phyloP scores from a whole-genome alignment of 768 basidiomycete genomes.

The Pleurotus tuoliensis region DNA sequence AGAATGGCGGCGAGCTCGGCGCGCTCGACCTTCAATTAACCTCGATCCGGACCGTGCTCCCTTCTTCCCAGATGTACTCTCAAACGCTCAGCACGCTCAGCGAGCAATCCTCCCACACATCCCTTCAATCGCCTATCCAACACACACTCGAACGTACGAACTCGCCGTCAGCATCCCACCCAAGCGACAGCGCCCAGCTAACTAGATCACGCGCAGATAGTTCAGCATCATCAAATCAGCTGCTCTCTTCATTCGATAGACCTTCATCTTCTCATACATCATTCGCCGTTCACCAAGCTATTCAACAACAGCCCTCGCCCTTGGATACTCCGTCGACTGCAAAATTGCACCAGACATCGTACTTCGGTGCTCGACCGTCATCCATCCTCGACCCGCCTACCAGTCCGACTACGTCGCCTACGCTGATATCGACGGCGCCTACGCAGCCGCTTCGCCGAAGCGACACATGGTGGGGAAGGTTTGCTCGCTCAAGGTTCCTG shows the following conservation, averaged over 20 bases:
- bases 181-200: background rate
- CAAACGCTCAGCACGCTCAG: constrained; percentile 36
- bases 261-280: constrained; percentile 8
- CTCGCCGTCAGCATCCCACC: background rate
- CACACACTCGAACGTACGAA: constrained; percentile 15
- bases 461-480: constrained; percentile 77
- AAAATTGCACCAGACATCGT: constrained; percentile 17
- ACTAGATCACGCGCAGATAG: constrained; percentile 1
- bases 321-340: background rate
- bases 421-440: constrained; percentile 38
- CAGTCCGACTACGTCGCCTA: constrained; percentile 18
- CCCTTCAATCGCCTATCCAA: constrained; percentile 18
- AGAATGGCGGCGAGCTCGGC: background rate
- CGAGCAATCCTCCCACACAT: constrained; percentile 32
- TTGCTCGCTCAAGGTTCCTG: constrained; percentile 61
- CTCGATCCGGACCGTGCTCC: constrained; percentile 27
- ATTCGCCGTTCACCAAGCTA: background rate
- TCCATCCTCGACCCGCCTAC: constrained; percentile 17
- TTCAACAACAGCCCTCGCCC: background rate
- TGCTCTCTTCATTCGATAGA: constrained; percentile 3
- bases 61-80: constrained; percentile 23
- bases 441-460: constrained; percentile 55
- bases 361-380: constrained; percentile 15
- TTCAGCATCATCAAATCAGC: background rate
- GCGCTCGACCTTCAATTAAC: constrained; percentile 16